Evolutionary conservation across 2,329 filamentous ascomycete species (phyloP).

Genomic region (Fusarium marasasianum): DNA sequence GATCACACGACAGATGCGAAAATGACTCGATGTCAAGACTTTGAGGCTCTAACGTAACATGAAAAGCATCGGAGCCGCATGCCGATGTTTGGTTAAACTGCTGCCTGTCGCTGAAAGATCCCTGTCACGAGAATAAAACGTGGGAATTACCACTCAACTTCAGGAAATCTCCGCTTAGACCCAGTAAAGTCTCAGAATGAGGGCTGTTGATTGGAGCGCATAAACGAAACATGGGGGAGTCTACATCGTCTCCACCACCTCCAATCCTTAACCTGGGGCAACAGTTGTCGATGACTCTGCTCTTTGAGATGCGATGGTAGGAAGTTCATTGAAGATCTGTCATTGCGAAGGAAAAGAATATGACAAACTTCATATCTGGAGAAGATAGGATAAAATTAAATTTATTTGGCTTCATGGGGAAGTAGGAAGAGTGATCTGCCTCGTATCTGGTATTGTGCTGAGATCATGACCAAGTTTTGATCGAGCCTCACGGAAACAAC

Average conservation of each 20-base stretch:
- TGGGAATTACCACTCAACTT: neutral
- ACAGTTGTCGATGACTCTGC: neutral
- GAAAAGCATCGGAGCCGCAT: neutral
- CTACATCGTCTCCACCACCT: neutral
- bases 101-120: neutral
- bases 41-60: neutral
- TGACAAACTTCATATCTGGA: too few species aligned
- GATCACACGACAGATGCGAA: neutral
- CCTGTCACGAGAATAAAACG: neutral
- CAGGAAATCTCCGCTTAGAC: neutral
- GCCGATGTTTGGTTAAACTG: neutral
- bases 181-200: neutral
- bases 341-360: too few species aligned
- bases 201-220: conserved; percentile 10
- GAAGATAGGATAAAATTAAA: rapidly evolving
- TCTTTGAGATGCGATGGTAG: rapidly evolving
- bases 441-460: neutral
- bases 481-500: conserved; percentile 11
- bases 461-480: neutral
- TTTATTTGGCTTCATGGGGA: too few species aligned
- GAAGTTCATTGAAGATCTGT: neutral
- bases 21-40: neutral
- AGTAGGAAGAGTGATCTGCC: neutral
- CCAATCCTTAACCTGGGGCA: neutral
- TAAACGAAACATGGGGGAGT: conserved; percentile 5